Percentiles rank a stretch among this genome's conserved stretches.
phyloP scores from a whole-genome alignment of 768 basidiomycete species.

The Rhizopogon roseolus region DNA sequence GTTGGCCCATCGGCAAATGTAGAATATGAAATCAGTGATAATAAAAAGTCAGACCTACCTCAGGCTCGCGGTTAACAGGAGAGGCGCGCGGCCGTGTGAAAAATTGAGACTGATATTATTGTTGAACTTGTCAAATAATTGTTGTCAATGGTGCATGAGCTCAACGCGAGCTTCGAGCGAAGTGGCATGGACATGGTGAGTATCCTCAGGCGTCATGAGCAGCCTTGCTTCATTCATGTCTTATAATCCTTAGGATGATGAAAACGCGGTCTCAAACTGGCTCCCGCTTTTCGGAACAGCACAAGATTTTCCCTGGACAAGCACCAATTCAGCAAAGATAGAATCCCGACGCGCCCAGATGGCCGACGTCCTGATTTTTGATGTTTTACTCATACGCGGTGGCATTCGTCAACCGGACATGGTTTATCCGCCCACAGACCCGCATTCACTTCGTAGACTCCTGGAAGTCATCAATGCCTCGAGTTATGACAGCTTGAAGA shows the following conservation, averaged over 20 bases:
- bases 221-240: neutral
- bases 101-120: no score
- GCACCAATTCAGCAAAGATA: slow-evolving; percentile 50
- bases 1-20: no score
- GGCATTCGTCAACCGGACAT: slow-evolving; percentile 54
- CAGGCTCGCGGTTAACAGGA: no score
- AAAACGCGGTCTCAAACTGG: slow-evolving; percentile 15
- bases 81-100: no score
- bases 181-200: slow-evolving; percentile 23
- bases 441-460: slow-evolving; percentile 47
- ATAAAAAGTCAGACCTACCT: no score
- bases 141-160: no score
- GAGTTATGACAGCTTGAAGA: slow-evolving; percentile 70
- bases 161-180: neutral
- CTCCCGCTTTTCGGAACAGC: slow-evolving; percentile 45
- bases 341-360: slow-evolving; percentile 56
- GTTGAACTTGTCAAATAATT: no score
- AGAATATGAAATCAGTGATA: no score
- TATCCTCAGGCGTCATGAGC: slow-evolving; percentile 4
- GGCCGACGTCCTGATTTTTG: slow-evolving; percentile 65
- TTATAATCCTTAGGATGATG: slow-evolving; percentile 10
- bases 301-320: slow-evolving; percentile 56
- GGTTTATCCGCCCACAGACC: slow-evolving; percentile 66
- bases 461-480: slow-evolving; percentile 58
- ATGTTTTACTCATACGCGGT: slow-evolving; percentile 64